Base-by-base conservation (phyloP, 2,329 filamentous ascomycete genomes). In the Pestalotiopsis sp. region DNA sequence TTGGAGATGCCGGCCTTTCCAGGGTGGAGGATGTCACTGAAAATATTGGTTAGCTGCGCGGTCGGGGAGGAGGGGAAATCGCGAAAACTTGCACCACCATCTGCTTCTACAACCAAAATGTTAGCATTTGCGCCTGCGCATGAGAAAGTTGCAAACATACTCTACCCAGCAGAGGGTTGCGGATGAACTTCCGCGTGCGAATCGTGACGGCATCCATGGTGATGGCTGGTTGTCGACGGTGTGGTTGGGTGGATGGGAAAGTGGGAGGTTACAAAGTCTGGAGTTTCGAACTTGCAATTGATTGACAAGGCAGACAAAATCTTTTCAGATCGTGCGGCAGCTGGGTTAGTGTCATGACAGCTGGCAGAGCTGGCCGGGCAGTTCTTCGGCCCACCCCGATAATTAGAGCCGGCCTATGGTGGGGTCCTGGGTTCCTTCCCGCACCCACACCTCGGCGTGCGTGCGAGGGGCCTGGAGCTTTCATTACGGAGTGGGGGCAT, bases 1-100 rank as follows among this genome's bases (percentile, higher is more conserved):
- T 98, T 98, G 88, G 94, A 94, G 87, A 99, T 96, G 88, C 98
- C 98, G 86, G 96, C 87, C 80, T 94, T 94, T 89, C 93, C 93
- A 84, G 96, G 96, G 91, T 99, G 96, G 85, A 99, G 95, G 88
- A 99, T 94, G 85, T 99, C 96, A 89, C 96, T 99, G 83, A 68
- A 64, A 38, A 48, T 44, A 14, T 14, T 39, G 20, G 26, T 48
- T 64, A 22, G 35, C 20, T 48, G 26, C 20, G 38, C 17, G 14
- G 2, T 55, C 35, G n/a, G 61, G 39, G 17, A 14, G 14, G 5
- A 22, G 24, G 56, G 30, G 26, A 22, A 38, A 39, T 44, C 30
- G 20, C 30, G 20, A 22, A 35, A 38, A 91, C 92, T 90, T 94
- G 98, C 95, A 98, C 93, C 86, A 98, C 95, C 94, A 98, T 97